phyloP scores from a whole-genome alignment of 768 basidiomycete species.

The Pleurotus tuoliensis region DNA sequence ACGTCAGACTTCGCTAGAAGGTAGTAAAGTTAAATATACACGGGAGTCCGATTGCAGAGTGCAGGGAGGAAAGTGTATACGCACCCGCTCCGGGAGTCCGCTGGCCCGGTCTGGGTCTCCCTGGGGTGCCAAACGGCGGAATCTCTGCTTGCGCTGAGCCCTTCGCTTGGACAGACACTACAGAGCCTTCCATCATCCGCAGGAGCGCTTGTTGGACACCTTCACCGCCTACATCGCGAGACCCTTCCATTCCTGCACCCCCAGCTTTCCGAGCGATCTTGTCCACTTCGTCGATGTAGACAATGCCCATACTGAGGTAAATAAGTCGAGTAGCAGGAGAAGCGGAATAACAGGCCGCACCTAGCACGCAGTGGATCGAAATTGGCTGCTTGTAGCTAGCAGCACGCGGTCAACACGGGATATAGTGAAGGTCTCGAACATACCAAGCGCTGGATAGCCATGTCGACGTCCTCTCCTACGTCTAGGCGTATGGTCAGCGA shows the following conservation, averaged over 20 bases:
- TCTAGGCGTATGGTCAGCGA: slow-evolving; percentile 40
- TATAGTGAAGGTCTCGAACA: slow-evolving; percentile 15
- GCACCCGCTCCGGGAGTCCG: slow-evolving; percentile 38
- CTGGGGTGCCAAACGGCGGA: slow-evolving; percentile 39
- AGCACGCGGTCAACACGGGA: not conserved
- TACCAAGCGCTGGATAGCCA: slow-evolving; percentile 81
- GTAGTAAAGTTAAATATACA: not conserved
- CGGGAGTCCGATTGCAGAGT: not conserved
- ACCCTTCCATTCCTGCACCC: slow-evolving; percentile 58
- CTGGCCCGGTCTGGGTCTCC: slow-evolving; percentile 46
- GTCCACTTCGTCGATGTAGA: slow-evolving; percentile 96
- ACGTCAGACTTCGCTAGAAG: slow-evolving; percentile 53
- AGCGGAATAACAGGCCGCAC: slow-evolving; percentile 30
- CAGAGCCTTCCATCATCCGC: slow-evolving; percentile 91
- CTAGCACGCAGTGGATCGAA: slow-evolving; percentile 86
- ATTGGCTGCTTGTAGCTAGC: slow-evolving; percentile 82
- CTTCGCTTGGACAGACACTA: slow-evolving; percentile 79
- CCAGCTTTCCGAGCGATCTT: slow-evolving; percentile 74
- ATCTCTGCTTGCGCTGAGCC: slow-evolving; percentile 44
- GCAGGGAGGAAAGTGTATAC: slow-evolving; percentile 9
- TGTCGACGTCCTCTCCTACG: slow-evolving; percentile 96
- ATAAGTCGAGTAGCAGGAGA: slow-evolving; percentile 1
- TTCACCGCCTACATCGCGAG: slow-evolving; percentile 90
- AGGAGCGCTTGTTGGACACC: slow-evolving; percentile 93
- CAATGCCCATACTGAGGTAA: slow-evolving; percentile 75